phyloP scores from a whole-genome alignment of 768 basidiomycete species.

The Xanthoconium stramineum region DNA sequence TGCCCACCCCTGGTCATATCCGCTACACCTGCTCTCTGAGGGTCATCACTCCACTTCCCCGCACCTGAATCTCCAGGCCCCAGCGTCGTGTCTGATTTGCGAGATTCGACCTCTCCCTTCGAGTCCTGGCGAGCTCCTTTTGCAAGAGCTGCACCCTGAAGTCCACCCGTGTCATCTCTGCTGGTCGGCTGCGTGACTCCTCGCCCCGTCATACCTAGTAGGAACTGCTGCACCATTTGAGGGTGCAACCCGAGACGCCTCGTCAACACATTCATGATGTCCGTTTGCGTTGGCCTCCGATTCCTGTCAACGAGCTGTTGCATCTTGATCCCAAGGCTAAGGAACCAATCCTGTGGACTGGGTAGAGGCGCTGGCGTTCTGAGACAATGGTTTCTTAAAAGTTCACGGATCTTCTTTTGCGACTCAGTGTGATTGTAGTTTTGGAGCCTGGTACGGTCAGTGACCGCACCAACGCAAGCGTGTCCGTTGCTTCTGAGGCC shows the following conservation, averaged over 20 bases:
- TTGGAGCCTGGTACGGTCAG: background rate
- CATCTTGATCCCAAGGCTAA: background rate
- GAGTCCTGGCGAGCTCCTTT: background rate
- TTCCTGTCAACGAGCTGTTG: background rate
- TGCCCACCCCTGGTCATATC: background rate
- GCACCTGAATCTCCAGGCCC: background rate
- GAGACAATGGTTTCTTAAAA: background rate
- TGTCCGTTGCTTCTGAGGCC: slow-evolving; percentile 18
- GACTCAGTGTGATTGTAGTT: slow-evolving; percentile 14
- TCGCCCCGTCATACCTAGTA: background rate
- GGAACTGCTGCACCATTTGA: background rate
- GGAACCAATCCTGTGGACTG: background rate
- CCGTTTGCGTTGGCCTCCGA: background rate
- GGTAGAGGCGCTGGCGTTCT: background rate
- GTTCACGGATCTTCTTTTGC: slow-evolving; percentile 3
- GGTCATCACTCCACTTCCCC: background rate
- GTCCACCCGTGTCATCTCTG: background rate
- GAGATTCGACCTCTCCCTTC: background rate
- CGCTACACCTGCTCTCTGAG: background rate
- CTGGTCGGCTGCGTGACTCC: background rate
- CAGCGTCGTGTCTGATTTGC: background rate
- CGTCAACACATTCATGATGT: background rate
- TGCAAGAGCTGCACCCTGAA: background rate
- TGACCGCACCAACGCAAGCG: slow-evolving; percentile 20
- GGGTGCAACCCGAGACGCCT: background rate